Conservation (phyloP, 352 stramenopile genomes). For the Thraustochytrium sp. region DNA sequence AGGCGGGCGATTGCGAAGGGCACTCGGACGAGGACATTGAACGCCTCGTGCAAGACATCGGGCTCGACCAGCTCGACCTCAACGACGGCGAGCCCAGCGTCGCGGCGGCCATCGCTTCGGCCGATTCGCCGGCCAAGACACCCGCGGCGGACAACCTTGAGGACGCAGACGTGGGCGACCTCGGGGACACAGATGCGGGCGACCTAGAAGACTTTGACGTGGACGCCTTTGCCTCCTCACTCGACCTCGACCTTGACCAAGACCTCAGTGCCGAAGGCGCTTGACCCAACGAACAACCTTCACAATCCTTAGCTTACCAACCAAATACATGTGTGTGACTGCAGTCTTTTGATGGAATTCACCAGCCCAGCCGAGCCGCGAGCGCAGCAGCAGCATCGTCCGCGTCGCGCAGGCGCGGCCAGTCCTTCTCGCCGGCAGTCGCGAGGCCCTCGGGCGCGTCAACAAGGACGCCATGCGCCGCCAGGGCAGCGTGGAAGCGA, state of each 20-base stretch:
- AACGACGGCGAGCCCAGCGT: background rate
- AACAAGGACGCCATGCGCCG: background rate
- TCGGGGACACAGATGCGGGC: background rate
- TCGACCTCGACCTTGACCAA: slow-evolving; percentile 8
- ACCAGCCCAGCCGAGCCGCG: background rate
- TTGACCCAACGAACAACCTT: background rate
- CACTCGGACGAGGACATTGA: background rate
- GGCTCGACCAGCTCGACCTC: background rate
- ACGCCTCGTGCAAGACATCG: background rate
- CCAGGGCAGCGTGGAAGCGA: background rate
- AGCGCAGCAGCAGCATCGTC: background rate
- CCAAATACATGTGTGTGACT: background rate
- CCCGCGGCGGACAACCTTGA: background rate
- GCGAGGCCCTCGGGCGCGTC: background rate
- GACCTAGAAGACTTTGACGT: slow-evolving; percentile 12
- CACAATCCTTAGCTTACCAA: background rate
- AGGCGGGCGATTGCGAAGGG: background rate
- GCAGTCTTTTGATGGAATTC: too few species aligned
- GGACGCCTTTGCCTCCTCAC: slow-evolving; percentile 24
- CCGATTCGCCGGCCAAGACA: background rate
- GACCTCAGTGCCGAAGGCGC: background rate
- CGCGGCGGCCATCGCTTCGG: background rate
- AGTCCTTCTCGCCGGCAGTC: background rate
- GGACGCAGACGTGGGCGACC: background rate
- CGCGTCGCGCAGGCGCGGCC: background rate